Percentiles rank a stretch among this genome's conserved stretches.
Conservation (phyloP, 345 rosid genomes). For the Melaleuca quinquenervia region DNA sequence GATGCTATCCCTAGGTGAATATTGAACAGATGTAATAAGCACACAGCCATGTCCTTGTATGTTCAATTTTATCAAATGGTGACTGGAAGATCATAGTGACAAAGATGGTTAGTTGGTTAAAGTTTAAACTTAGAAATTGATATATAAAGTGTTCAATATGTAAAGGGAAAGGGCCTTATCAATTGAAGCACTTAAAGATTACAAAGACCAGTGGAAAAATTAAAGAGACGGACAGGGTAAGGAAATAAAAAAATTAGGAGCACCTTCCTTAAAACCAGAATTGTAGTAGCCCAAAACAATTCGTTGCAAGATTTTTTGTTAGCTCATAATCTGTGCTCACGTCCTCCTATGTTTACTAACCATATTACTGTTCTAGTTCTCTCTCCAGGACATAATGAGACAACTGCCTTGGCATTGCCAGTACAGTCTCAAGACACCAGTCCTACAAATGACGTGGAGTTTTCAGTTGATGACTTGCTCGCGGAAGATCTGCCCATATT, state of each 20-base stretch:
- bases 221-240: rapidly evolving
- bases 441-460: background rate
- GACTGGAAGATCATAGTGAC: background rate
- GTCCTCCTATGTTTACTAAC: background rate
- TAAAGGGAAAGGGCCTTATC: background rate
- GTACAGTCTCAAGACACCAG: background rate
- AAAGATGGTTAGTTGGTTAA: background rate
- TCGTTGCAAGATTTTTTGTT: background rate
- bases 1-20: rapidly evolving
- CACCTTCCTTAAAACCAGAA: background rate
- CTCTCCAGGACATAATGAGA: background rate
- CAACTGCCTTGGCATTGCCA: background rate
- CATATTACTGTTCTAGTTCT: background rate
- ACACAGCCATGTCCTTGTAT: background rate
- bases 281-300: background rate
- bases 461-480: background rate
- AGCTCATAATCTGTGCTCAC: rapidly evolving
- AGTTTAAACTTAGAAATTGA: background rate
- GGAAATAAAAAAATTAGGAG: background rate
- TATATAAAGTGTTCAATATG: background rate
- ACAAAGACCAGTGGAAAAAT: background rate
- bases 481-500: background rate
- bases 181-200: background rate
- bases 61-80: background rate
- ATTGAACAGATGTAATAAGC: background rate